Conservation (phyloP, 805 yeast species). For the Kodamaea jinghongensis region DNA sequence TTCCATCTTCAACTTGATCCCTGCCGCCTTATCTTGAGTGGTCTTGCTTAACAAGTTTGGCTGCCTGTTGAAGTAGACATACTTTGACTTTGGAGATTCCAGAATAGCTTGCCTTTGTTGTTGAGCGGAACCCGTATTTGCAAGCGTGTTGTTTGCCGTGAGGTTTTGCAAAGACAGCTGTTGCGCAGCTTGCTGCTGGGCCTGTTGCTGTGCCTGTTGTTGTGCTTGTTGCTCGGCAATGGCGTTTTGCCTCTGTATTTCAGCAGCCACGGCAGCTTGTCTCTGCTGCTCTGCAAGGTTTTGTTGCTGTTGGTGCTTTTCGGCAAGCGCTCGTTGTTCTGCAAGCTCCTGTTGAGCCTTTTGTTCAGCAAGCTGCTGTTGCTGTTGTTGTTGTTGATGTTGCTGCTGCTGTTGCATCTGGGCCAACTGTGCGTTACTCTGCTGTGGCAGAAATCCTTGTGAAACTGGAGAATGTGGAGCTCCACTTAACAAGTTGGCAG, state of each 20-base stretch:
- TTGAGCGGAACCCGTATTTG: slow-evolving; percentile 8
- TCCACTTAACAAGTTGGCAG: slow-evolving; percentile 9
- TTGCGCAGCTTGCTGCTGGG: slow-evolving; percentile 10
- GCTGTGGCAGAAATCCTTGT: slow-evolving; percentile 6
- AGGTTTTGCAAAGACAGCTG: slow-evolving; percentile 4
- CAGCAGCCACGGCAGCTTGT: slow-evolving; percentile 3
- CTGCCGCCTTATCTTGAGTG: slow-evolving; percentile 81
- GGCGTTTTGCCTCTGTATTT: slow-evolving; percentile 3
- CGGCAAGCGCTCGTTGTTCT: slow-evolving; percentile 7
- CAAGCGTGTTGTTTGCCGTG: slow-evolving; percentile 15
- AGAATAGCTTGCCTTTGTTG: slow-evolving; percentile 9
- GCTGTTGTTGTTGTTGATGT: slow-evolving; percentile 13
- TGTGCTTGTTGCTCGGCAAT: slow-evolving; percentile 12
- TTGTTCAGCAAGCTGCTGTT: slow-evolving; percentile 12
- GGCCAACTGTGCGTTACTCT: slow-evolving; percentile 12
- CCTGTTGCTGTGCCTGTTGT: slow-evolving; percentile 9
- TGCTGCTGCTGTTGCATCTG: slow-evolving; percentile 15
- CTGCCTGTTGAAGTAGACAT: slow-evolving; percentile 75
- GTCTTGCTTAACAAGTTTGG: slow-evolving; percentile 73
- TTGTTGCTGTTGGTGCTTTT: slow-evolving; percentile 5
- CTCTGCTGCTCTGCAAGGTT: slow-evolving; percentile 5
- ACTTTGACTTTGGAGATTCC: slow-evolving; percentile 32
- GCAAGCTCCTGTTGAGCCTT: slow-evolving; percentile 12
- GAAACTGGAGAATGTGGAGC: slow-evolving; percentile 7
- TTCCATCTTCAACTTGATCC: slow-evolving; percentile 76